Base-by-base conservation (phyloP, 805 yeast species). In the Kuraishia ogatae region DNA sequence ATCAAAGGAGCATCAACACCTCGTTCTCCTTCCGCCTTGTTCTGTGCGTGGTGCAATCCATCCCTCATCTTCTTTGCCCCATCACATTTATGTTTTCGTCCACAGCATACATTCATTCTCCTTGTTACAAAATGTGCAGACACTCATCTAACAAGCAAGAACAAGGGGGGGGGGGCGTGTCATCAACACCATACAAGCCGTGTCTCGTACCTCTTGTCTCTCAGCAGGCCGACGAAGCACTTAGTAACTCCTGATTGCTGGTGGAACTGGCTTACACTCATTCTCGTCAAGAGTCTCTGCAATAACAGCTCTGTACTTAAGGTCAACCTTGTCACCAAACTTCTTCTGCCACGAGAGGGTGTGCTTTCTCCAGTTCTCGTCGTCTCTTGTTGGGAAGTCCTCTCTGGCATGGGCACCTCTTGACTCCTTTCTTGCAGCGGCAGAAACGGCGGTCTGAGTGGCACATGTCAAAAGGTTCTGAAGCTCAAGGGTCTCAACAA, bases 331-430 rank as follows among this genome's bases (percentile, higher is more conserved):
- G 50, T 80, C 93, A 65, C 93, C 96, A 58, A 78, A 78, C 26
- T 74, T 70, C 56, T 73, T 67, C 79, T 94, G 98, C 91, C 94
- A 93, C 53, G 97, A 89, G 69, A 93, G 77, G 52, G 97, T 80
- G 76, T 93, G 99, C 79, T 93, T 94, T 93, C 89, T 90, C 99
- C 99, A 93, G 81, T 91, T 79, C 55, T 70, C 91, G 71, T 93
- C 99, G 70, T 93, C 97, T 83, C 99, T 90, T 60, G 83, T 85
- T 67, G 96, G 97, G 78, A 74, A 92, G 73, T 93, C 99, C 75
- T 93, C 99, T 80, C 98, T 87, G 57, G 99, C 97, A 70, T 93
- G 99, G 52, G 99, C 98, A 78, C 99, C 99, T 80, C 99, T 89
- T 46, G 97, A 91, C 78, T 93, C 99, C 67, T 80, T 85, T 81